Base-by-base conservation (phyloP, 1,284 basidiomycete genomes). In the Apiotrichum laibachii region DNA sequence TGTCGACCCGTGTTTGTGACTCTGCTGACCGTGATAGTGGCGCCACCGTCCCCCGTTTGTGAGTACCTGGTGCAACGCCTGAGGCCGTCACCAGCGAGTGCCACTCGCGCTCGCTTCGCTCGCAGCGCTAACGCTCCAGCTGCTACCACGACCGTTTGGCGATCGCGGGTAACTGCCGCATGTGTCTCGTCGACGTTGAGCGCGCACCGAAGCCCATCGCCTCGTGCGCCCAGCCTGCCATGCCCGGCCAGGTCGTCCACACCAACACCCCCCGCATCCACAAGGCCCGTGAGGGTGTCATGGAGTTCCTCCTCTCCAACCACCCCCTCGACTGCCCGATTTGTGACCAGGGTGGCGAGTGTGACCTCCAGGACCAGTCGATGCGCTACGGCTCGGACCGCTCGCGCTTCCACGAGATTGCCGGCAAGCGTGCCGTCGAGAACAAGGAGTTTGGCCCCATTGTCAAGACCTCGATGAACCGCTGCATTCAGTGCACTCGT, bases 341-440 rank as follows among this genome's bases (percentile, higher is more conserved):
- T 68, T 99, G 95, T 73, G 96, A 99, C 78, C 93, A 95, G 80
- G 92, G 91, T 79, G 92, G 91, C 62, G 95, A 99, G 84, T 99
- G 96, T 77, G 96, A 99, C 77, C 84, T 99, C 22, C 95, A 99
- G 82, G 95, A 99, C 80, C 96, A 99, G 80, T 95, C 94, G 31
- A 98, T 99, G 94, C 89, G 95, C 57, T 99, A 99, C 76, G 95
- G 95, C 50, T 90, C 93, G 13, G 95, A 99, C 81, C 89, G 96
- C 63, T 88, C 91, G 7, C 88, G 96, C 51, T 98, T 97, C 86
- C 94, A 98, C 81, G 95, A 99, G 82, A 91, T 96, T 62, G 86
- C 90, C 3, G 96, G 95, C 69, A 99, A 99, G 81, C 91, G 95
- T 62, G 95, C 96, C 1, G 90, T 96, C 19, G 95, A 98, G 80